Percentiles rank a stretch among this genome's conserved stretches.
phyloP scores from a whole-genome alignment of 2,329 filamentous ascomycete species.

The Orbilia oligospora region DNA sequence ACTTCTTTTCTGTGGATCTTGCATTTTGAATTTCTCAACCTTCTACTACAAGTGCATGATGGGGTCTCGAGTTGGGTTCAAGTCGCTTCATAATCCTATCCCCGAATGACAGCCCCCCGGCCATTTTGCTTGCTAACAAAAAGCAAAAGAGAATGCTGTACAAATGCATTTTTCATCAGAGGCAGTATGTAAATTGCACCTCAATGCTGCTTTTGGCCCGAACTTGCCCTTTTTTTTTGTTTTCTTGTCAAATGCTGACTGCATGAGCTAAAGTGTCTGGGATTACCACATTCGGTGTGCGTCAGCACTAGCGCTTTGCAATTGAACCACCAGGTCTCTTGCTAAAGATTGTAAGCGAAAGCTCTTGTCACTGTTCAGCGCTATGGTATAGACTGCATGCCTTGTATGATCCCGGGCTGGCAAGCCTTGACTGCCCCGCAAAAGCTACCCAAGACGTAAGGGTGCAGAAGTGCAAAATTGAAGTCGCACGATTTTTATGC shows the following conservation, averaged over 20 bases:
- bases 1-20: constrained; percentile 45
- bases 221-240: constrained; percentile 25
- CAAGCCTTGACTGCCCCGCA: constrained; percentile 34
- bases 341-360: constrained; percentile 32
- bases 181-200: constrained; percentile 33
- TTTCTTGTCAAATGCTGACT: constrained; percentile 61
- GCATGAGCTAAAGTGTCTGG: constrained; percentile 60
- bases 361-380: constrained; percentile 38
- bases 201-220: constrained; percentile 37
- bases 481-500: constrained; percentile 24
- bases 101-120: constrained; percentile 13
- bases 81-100: constrained; percentile 25
- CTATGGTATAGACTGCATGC: constrained; percentile 41
- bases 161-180: constrained; percentile 22
- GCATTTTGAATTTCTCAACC: constrained; percentile 48
- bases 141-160: constrained; percentile 14
- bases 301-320: constrained; percentile 59
- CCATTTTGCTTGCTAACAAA: constrained; percentile 31
- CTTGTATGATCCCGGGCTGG: constrained; percentile 15
- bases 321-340: constrained; percentile 45
- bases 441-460: constrained; percentile 29
- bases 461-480: constrained; percentile 32
- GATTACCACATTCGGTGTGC: constrained; percentile 60
- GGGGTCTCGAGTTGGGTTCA: not conserved
- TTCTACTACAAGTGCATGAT: constrained; percentile 31